phyloP scores from a whole-genome alignment of 805 yeast species.

The Candida qinlingensis region DNA sequence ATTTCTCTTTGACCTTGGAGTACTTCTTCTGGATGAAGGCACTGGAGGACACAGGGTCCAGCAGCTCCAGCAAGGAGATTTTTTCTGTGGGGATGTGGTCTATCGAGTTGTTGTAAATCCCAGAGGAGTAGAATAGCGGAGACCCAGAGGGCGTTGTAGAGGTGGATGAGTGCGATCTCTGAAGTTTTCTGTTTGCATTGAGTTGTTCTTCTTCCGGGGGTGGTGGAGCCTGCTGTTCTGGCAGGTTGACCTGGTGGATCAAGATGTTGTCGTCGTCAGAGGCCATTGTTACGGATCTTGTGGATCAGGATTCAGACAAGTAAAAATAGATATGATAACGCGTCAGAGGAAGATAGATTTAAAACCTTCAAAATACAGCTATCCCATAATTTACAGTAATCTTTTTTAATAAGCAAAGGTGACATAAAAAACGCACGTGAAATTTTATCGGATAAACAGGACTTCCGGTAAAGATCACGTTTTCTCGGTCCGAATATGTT shows the following conservation, averaged over 20 bases:
- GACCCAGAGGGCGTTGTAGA: conserved; percentile 21
- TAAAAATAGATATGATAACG: too few species aligned
- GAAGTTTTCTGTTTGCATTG: conserved; percentile 1
- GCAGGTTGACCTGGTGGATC: conserved; percentile 2
- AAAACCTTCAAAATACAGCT: too few species aligned
- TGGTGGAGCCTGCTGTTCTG: not conserved
- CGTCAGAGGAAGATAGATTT: too few species aligned
- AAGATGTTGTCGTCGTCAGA: not conserved
- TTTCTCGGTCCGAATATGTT: too few species aligned
- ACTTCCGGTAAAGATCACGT: too few species aligned
- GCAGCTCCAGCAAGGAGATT: conserved; percentile 23
- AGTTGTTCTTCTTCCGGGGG: not conserved
- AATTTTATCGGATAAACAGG: too few species aligned
- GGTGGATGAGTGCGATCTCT: conserved; percentile 17
- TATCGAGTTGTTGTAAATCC: conserved; percentile 12
- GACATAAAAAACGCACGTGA: too few species aligned
- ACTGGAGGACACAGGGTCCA: conserved; percentile 26
- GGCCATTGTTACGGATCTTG: not conserved
- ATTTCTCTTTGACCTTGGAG: conserved; percentile 22
- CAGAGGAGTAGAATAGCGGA: conserved; percentile 20
- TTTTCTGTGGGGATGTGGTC: conserved; percentile 23
- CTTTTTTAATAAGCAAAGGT: too few species aligned
- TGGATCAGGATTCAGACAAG: not conserved
- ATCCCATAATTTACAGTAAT: too few species aligned
- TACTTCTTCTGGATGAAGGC: conserved; percentile 22